Evolutionary conservation across 257 asterid genomes (phyloP).

Genomic region (Handroanthus guayacan): DNA sequence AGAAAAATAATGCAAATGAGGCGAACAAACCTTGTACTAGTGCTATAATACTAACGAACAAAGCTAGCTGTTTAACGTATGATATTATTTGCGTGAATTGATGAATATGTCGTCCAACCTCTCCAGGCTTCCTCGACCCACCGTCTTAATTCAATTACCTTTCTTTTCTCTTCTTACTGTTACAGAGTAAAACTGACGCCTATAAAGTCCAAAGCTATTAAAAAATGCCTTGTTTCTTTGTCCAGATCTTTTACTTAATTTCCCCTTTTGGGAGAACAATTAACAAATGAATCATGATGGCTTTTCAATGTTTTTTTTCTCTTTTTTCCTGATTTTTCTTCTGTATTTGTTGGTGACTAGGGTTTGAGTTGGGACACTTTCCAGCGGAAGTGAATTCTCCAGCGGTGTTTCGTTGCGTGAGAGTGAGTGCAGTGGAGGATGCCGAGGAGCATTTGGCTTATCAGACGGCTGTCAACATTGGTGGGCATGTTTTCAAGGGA

Average conservation of each 20-base stretch:
- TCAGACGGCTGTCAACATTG: constrained; percentile 76
- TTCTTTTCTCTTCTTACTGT: constrained; percentile 37
- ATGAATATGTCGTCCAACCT: constrained; percentile 28
- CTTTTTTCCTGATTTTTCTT: not conserved
- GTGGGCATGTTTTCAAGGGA: constrained; percentile 82
- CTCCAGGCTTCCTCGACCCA: constrained; percentile 33
- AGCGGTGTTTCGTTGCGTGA: constrained; percentile 77
- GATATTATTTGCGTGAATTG: constrained; percentile 31
- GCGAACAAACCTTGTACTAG: not conserved
- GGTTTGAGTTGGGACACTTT: constrained; percentile 70
- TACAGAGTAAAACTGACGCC: constrained; percentile 49
- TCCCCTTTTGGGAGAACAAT: too few relatives aligned
- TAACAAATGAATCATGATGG: too few relatives aligned
- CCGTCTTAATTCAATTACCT: constrained; percentile 17
- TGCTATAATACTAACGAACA: constrained; percentile 16
- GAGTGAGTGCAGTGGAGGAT: constrained; percentile 68
- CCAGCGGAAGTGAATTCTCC: constrained; percentile 71
- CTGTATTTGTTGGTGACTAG: constrained; percentile 40
- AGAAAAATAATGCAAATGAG: not conserved
- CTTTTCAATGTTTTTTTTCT: not conserved
- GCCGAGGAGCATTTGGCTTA: constrained; percentile 75
- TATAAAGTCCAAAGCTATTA: not conserved
- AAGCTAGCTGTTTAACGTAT: constrained; percentile 21
- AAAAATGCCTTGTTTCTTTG: not conserved
- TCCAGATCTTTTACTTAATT: not conserved